phyloP scores from a whole-genome alignment of 805 yeast genomes.

The Zygoascus flipseniorum region DNA sequence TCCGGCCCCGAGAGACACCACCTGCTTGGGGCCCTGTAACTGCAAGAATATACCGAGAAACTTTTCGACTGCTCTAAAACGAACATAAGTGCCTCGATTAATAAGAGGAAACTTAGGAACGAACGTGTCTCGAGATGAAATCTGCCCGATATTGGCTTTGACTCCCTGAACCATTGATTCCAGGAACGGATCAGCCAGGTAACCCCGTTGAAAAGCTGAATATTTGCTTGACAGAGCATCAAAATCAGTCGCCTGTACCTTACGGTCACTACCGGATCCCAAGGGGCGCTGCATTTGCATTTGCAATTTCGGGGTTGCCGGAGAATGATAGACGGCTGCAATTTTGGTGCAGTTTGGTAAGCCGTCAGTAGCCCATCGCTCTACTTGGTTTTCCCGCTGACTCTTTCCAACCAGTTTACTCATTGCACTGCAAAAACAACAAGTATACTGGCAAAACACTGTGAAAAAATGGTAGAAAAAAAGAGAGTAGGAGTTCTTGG shows the following conservation, averaged over 20 bases:
- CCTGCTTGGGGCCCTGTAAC: conserved; percentile 28
- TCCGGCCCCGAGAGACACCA: conserved; percentile 73
- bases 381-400: not conserved
- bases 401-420: not conserved
- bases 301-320: too few species aligned
- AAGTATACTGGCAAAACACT: not conserved
- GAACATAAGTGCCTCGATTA: conserved; percentile 51
- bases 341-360: not conserved
- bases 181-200: conserved; percentile 36
- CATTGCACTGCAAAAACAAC: not conserved
- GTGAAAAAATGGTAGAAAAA: not conserved
- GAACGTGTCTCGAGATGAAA: conserved; percentile 6
- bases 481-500: conserved; percentile 71
- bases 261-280: conserved; percentile 27
- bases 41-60: conserved; percentile 32
- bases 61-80: conserved; percentile 38
- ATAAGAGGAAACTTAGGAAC: conserved; percentile 46
- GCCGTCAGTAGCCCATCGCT: not conserved
- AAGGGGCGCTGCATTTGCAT: not conserved
- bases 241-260: conserved; percentile 47
- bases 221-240: conserved; percentile 50
- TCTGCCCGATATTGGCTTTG: conserved; percentile 7
- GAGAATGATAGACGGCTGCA: not conserved
- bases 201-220: conserved; percentile 38
- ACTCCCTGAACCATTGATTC: conserved; percentile 16